phyloP scores from a whole-genome alignment of 192 early-diverging fungal species.

The Coemansia sp. region DNA sequence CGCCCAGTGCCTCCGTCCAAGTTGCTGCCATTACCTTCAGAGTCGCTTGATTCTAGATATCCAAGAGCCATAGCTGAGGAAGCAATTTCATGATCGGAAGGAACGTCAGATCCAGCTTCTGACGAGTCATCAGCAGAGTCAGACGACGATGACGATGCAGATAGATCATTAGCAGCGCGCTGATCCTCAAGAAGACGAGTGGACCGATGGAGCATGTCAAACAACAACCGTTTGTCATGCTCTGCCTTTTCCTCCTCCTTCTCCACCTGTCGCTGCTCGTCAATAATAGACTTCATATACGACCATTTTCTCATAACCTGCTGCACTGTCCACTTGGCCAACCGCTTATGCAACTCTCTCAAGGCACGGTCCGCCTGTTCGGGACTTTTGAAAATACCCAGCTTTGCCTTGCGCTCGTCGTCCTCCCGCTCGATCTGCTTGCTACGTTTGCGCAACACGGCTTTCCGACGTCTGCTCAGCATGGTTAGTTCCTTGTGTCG shows the following conservation, averaged over 20 bases:
- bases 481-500: constrained; percentile 27
- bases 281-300: constrained; percentile 62
- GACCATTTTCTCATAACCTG: constrained; percentile 74
- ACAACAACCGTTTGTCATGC: constrained; percentile 66
- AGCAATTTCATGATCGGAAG: background rate
- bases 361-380: constrained; percentile 27
- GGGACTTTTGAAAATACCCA: constrained; percentile 26
- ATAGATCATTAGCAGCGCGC: constrained; percentile 17
- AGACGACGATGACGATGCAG: background rate
- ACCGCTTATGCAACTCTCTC: constrained; percentile 20
- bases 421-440: constrained; percentile 25
- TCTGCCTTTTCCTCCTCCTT: constrained; percentile 61
- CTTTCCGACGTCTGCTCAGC: constrained; percentile 13
- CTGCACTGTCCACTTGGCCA: constrained; percentile 68
- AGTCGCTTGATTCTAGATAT: background rate
- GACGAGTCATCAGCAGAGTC: background rate
- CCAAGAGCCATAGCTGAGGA: background rate
- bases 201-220: constrained; percentile 73
- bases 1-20: background rate
- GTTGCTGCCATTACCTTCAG: background rate
- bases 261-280: constrained; percentile 60
- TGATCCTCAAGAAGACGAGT: constrained; percentile 66
- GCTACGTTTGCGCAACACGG: constrained; percentile 22
- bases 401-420: constrained; percentile 22
- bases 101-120: background rate